phyloP scores from a whole-genome alignment of 108 stramenopile species.

The Fistulifera solaris region DNA sequence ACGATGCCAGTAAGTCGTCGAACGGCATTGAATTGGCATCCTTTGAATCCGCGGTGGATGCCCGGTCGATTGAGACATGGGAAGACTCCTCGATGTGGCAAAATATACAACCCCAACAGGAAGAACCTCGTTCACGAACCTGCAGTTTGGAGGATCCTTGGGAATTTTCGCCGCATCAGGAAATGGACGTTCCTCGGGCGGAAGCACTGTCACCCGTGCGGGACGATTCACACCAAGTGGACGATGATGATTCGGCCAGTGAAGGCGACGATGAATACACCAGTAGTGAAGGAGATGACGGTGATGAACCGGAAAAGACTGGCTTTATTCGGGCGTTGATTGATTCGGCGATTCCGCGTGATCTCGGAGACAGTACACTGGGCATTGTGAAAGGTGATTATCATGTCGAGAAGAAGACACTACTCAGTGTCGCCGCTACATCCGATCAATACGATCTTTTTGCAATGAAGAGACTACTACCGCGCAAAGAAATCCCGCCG shows the following conservation, averaged over 20 bases:
- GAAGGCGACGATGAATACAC: conserved; percentile 7
- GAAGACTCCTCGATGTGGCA: background rate
- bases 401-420: conserved; percentile 72
- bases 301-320: conserved; percentile 13
- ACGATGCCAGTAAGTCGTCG: background rate
- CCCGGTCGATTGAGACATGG: background rate
- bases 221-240: conserved; percentile 14
- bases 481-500: too few species aligned
- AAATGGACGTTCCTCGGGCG: too few species aligned
- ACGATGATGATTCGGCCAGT: background rate
- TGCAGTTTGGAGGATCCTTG: too few species aligned
- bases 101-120: too few species aligned
- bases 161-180: too few species aligned
- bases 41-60: background rate
- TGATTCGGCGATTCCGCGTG: conserved; percentile 74
- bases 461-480: conserved; percentile 9
- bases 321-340: conserved; percentile 72
- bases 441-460: conserved; percentile 85
- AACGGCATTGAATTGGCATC: conserved; percentile 1
- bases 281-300: conserved; percentile 17
- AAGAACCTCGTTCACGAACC: too few species aligned
- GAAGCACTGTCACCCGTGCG: too few species aligned
- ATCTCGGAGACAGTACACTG: conserved; percentile 73
- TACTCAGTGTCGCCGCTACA: conserved; percentile 78
- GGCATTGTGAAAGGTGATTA: conserved; percentile 81